Conservation (phyloP, 768 basidiomycete genomes). For the Russula sp. region DNA sequence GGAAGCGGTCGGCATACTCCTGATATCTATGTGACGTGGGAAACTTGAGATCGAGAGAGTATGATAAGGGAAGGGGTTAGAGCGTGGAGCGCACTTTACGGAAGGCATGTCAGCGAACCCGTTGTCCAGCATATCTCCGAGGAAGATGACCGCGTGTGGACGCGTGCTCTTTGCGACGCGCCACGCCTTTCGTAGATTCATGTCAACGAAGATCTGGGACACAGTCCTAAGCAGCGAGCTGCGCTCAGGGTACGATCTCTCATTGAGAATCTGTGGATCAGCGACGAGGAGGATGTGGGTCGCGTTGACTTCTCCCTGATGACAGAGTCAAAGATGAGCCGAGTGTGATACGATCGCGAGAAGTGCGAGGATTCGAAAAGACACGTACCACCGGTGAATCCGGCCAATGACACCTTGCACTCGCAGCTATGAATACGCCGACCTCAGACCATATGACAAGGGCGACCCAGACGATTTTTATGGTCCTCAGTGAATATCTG, state of each 20-base stretch:
- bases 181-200: slow-evolving; percentile 86
- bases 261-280: slow-evolving; percentile 83
- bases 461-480: slow-evolving; percentile 57
- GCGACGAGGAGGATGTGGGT: slow-evolving; percentile 64
- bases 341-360: not conserved
- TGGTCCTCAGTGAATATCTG: slow-evolving; percentile 21
- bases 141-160: slow-evolving; percentile 72
- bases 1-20: slow-evolving; percentile 60
- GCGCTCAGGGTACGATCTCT: slow-evolving; percentile 64
- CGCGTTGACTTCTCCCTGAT: slow-evolving; percentile 6
- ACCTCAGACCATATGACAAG: slow-evolving; percentile 68
- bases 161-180: slow-evolving; percentile 49
- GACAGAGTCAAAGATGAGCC: not conserved
- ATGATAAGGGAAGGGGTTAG: slow-evolving; percentile 6
- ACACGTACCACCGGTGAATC: slow-evolving; percentile 1
- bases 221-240: slow-evolving; percentile 48
- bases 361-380: not conserved
- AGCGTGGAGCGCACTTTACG: slow-evolving; percentile 51
- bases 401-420: slow-evolving; percentile 13
- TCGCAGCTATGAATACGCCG: slow-evolving; percentile 40
- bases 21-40: slow-evolving; percentile 53
- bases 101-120: slow-evolving; percentile 61
- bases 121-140: slow-evolving; percentile 92
- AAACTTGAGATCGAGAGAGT: not conserved
- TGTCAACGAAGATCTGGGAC: slow-evolving; percentile 63